Evolutionary conservation across 176 grass and related monocot genomes (phyloP).

Genomic region (Raddia distichophylla): DNA sequence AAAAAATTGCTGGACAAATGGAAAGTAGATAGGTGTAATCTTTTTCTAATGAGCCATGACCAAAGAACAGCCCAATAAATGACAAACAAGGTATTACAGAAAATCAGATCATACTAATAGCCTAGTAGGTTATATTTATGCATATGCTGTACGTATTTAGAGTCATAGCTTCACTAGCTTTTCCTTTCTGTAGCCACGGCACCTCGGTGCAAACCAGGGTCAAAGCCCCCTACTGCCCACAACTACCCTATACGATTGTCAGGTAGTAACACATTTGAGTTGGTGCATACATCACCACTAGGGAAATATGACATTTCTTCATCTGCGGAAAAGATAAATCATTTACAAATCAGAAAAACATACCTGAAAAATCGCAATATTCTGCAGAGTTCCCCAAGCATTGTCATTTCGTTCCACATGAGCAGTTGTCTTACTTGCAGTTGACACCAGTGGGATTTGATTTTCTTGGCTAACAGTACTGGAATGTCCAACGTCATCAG

Average conservation of each 20-base stretch:
- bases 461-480: slow-evolving; percentile 17
- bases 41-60: not conserved
- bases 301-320: not conserved
- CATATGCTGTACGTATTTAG: not conserved
- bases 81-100: not conserved
- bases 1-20: not conserved
- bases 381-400: slow-evolving; percentile 37
- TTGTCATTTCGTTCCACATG: slow-evolving; percentile 41
- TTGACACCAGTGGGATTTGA: slow-evolving; percentile 13
- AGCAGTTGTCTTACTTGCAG: slow-evolving; percentile 39
- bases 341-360: slow-evolving; percentile 12
- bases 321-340: not conserved
- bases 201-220: no score
- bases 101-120: not conserved
- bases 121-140: not conserved
- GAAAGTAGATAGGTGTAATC: not conserved
- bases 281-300: not conserved
- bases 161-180: no score
- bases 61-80: slow-evolving; percentile 5
- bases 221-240: no score
- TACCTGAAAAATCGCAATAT: slow-evolving; percentile 97
- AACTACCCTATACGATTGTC: no score
- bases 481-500: slow-evolving; percentile 5
- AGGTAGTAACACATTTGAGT: not conserved
- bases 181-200: no score